Base-by-base conservation (phyloP, 2,329 filamentous ascomycete genomes). In the Thielaviopsis musarum region DNA sequence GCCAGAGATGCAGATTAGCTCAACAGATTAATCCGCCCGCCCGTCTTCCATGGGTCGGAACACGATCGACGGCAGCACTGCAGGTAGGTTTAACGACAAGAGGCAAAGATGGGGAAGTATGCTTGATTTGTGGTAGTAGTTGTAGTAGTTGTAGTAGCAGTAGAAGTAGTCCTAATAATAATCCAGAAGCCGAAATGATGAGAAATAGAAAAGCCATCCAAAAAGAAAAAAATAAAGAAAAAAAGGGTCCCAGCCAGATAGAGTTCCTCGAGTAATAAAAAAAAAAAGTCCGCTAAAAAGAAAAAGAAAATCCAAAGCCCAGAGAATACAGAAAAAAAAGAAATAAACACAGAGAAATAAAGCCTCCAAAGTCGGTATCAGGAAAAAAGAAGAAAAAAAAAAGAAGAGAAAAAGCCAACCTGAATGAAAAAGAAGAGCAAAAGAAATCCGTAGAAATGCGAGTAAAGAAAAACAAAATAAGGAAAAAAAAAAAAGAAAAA, bases 401-500 rank as follows among this genome's bases (percentile, higher is more conserved):
- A 15, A 49, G 30, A 2, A 51, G 22, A 49, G n/a, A n/a, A n/a
- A n/a, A n/a, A n/a, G n/a, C n/a, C n/a, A n/a, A n/a, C n/a, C n/a
- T n/a, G n/a, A 51, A 15, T 13, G 49, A 28, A 48, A 34, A 21
- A 28, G 21, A 19, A 19, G 55, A 49, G 17, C 28, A 19, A 41
- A 38, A 49, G 55, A 24, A 51, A 7, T 17, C 9, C 9, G 19
- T 21, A 22, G 19, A 30, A 34, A 57, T 26, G 41, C 55, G 19
- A 19, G 49, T 59, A 62, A 57, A 48, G 52, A 41, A 57, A 34
- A 45, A 52, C 62, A 62, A 58, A 65, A 61, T 65, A 66, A 67
- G 64, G 66, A 67, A 65, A 69, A 58, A 64, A 61, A 64, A 61
- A 62, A 63, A 60, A 62, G 52, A 65, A 63, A 17, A 57, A 61